A percentile compares a stretch with the other conserved stretches of the same genome.
These are phyloP conservation scores for Lentinula detonsa DNA, from an alignment of 768 basidiomycete species.

Conservation along the genomic window DNA sequence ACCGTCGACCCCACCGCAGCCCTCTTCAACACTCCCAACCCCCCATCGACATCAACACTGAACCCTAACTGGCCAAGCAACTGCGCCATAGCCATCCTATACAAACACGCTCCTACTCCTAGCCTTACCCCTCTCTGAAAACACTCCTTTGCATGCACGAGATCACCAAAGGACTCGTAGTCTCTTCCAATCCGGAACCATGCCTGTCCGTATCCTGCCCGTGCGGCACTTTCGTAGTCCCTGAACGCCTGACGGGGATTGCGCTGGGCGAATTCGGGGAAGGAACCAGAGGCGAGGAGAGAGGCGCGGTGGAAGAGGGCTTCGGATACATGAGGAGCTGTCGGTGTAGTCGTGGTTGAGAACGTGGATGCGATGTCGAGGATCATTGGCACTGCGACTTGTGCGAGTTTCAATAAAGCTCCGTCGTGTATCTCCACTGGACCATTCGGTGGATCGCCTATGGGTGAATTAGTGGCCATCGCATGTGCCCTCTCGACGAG, in stretches of 20 bases:
- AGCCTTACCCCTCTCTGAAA: slow-evolving; percentile 77
- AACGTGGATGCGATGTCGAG: slow-evolving; percentile 35
- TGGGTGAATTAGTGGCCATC: slow-evolving; percentile 19
- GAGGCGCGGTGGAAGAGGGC: slow-evolving; percentile 73
- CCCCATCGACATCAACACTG: slow-evolving; percentile 42
- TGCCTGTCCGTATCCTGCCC: slow-evolving; percentile 68
- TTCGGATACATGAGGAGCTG: slow-evolving; percentile 48
- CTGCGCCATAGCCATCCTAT: slow-evolving; percentile 92
- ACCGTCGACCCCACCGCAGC: slow-evolving; percentile 73
- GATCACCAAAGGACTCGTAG: slow-evolving; percentile 84
- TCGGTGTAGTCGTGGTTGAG: slow-evolving; percentile 19
- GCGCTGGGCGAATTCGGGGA: slow-evolving; percentile 55
- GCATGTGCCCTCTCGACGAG: slow-evolving; percentile 60
- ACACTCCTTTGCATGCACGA: slow-evolving; percentile 69
- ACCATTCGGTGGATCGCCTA: slow-evolving; percentile 42
- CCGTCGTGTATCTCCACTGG: slow-evolving; percentile 54
- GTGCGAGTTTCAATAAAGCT: slow-evolving; percentile 50
- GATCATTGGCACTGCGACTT: slow-evolving; percentile 60
- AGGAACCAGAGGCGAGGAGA: slow-evolving; percentile 66
- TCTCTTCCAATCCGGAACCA: slow-evolving; percentile 93
- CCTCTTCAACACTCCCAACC: slow-evolving; percentile 66
- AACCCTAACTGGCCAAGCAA: slow-evolving; percentile 82
- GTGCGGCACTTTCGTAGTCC: slow-evolving; percentile 81
- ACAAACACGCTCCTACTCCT: slow-evolving; percentile 74
- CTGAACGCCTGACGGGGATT: slow-evolving; percentile 81